Percentiles rank a stretch among this genome's conserved stretches.
phyloP scores from a whole-genome alignment of 352 stramenopile genomes.

The Phytophthora litchii region DNA sequence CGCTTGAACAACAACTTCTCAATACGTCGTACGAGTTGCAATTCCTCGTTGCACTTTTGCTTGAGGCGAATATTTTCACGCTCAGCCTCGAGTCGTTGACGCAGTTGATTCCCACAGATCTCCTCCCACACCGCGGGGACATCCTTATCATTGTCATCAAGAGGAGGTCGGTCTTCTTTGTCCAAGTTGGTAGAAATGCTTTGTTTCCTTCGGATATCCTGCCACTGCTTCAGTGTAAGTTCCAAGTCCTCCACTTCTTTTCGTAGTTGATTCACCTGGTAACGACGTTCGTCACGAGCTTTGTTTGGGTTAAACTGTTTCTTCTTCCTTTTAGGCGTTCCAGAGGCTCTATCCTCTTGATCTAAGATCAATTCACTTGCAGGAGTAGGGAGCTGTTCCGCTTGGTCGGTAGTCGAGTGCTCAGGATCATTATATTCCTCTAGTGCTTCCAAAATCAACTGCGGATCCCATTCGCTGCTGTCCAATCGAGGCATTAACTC shows the following conservation, averaged over 20 bases:
- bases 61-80: conserved; percentile 36
- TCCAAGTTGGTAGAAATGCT: neutral
- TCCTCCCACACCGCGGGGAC: conserved; percentile 30
- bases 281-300: conserved; percentile 25
- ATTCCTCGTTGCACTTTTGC: conserved; percentile 25
- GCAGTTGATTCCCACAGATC: conserved; percentile 22
- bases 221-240: conserved; percentile 15
- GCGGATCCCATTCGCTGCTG: too few relatives aligned
- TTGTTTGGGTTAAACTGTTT: conserved; percentile 22
- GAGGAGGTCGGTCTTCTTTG: neutral
- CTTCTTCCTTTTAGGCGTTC: neutral
- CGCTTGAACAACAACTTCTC: conserved; percentile 32
- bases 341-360: too few relatives aligned
- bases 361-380: too few relatives aligned
- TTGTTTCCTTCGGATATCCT: conserved; percentile 4
- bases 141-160: neutral
- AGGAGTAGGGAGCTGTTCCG: too few relatives aligned
- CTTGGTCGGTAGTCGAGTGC: too few relatives aligned
- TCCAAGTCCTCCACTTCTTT: conserved; percentile 19
- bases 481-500: too few relatives aligned
- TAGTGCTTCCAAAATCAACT: too few relatives aligned
- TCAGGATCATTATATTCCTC: too few relatives aligned
- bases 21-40: conserved; percentile 30
- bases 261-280: conserved; percentile 16
- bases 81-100: conserved; percentile 17